Conservation (phyloP, 768 basidiomycete species). For the Suillus subluteus region DNA sequence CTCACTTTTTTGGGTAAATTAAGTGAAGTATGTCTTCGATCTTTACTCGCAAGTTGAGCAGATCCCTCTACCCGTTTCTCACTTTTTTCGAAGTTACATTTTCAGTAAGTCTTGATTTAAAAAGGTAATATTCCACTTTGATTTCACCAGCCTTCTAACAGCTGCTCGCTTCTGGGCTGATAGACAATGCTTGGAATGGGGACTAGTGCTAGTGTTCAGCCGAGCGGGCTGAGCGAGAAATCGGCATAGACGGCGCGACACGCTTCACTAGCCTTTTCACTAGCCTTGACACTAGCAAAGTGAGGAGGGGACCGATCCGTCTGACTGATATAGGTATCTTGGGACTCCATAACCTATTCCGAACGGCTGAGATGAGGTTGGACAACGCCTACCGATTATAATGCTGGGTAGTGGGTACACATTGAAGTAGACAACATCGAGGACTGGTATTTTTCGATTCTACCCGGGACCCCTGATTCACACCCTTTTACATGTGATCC, state of each 20-base stretch:
- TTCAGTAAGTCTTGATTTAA: neutral
- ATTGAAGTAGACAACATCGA: neutral
- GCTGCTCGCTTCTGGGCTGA: neutral
- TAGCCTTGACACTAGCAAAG: neutral
- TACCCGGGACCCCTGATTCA: neutral
- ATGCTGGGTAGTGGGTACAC: neutral
- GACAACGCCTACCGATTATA: neutral
- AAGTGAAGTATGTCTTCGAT: neutral
- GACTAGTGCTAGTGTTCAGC: no score
- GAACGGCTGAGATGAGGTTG: neutral
- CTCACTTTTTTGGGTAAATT: slow-evolving; percentile 9
- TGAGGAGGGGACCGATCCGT: neutral
- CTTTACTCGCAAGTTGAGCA: neutral
- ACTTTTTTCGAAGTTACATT: neutral
- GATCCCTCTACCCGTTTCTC: neutral
- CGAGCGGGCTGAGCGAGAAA: neutral
- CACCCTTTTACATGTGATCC: neutral
- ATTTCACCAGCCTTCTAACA: neutral
- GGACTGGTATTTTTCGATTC: neutral
- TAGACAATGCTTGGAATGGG: neutral
- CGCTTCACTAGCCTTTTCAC: neutral
- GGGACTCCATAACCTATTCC: neutral
- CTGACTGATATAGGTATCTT: neutral
- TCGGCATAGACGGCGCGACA: neutral
- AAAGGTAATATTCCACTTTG: neutral